phyloP scores from a whole-genome alignment of 2,329 filamentous ascomycete genomes.

The Trichoderma koningii region DNA sequence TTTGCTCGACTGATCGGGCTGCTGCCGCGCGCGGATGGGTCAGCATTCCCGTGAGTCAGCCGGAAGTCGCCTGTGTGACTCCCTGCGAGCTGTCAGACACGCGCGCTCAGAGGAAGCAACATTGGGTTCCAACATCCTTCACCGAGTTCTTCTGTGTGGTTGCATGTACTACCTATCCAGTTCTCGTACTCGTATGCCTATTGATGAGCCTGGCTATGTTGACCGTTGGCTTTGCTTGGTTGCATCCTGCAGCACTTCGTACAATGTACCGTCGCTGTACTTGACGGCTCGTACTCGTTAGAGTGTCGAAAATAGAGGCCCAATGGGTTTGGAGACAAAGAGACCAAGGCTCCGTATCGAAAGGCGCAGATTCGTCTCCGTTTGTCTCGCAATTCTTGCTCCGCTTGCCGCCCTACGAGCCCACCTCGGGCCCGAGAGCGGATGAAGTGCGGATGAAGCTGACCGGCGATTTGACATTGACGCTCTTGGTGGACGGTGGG shows the following conservation, averaged over 20 bases:
- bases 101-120: background rate
- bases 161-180: background rate
- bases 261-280: background rate
- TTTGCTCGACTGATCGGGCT: conserved; percentile 11
- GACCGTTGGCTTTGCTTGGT: background rate
- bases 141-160: background rate
- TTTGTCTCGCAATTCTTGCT: background rate
- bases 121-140: background rate
- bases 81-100: background rate
- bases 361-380: background rate
- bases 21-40: conserved; percentile 19
- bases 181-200: no score
- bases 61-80: background rate
- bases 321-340: no score
- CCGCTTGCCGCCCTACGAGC: background rate
- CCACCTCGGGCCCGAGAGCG: conserved; percentile 18
- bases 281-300: no score
- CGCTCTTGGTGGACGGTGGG: background rate
- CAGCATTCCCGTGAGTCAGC: conserved; percentile 5
- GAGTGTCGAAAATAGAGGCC: no score
- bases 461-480: background rate
- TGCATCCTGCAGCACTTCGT: background rate
- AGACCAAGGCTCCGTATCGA: background rate
- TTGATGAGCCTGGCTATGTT: background rate
- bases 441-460: background rate